Evolutionary conservation across 805 yeast genomes (phyloP), one percentile per base, ranked within the genome.

Genomic region (Lachancea cidri): DNA sequence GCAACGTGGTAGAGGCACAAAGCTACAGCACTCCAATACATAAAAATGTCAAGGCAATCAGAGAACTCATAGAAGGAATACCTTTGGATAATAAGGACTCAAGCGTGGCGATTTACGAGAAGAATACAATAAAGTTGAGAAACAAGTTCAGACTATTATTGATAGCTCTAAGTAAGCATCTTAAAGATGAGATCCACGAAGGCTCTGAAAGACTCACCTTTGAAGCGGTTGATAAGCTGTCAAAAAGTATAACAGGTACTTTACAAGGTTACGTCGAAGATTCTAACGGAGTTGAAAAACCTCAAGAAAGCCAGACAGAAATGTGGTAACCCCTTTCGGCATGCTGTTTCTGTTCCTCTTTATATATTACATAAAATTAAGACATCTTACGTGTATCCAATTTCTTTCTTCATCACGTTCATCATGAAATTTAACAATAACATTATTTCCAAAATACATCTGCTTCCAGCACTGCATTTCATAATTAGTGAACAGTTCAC

Each of bases 111-210:
- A 66, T 62, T 14, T 73, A 72, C 43, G 88, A 81, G 41, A 71
- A 67, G 42, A 50, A 65, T n/a, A 38, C 80, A 3, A 62, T 66
- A 16, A 74, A 76, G 54, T 75, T 83, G 2, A 68, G 81, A 46
- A 82, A 83, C 50, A 81, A 82, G 57, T 66, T 80, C 24, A 66
- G 86, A 43, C 68, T 77, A 2, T 54, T 82, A 8, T 65, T 75
- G 8, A 48, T 69, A 8, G 36, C 65, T 4, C 43, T 67, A 3
- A 61, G 58, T 16, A 49, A 54, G 37, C 41, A 44, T 9, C 42
- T 39, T n/a, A 16, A 32, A 11, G 35, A 38, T 29, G 15, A 32
- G 7, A 29, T 38, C 7, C 32, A 37, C 19, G 42, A 50, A 31
- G 51, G 46, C 36, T 18, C 58, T 41, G 41, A 43, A 9, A 44